Percentiles rank a stretch among this genome's conserved stretches.
Conservation (phyloP, 2,329 filamentous ascomycete species). For the Fusarium continuum region DNA sequence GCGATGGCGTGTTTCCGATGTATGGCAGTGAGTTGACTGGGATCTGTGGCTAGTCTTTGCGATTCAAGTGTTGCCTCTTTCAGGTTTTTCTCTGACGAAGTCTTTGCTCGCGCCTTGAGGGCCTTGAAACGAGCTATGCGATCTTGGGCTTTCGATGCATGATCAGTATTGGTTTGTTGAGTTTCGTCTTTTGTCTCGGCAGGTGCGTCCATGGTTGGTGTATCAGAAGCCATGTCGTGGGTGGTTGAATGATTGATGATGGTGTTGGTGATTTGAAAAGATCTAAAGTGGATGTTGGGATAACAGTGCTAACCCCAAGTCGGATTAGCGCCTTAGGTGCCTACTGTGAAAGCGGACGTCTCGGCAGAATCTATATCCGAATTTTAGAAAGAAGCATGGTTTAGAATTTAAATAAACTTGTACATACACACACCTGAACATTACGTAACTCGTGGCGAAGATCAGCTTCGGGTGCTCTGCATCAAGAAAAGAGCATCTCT, state of each 20-base stretch:
- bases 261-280: neutral
- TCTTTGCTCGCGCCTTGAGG: slow-evolving; percentile 81
- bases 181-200: slow-evolving; percentile 30
- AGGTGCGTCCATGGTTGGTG: slow-evolving; percentile 6
- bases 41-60: slow-evolving; percentile 80
- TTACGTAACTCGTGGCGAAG: too few species aligned
- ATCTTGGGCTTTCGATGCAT: slow-evolving; percentile 65
- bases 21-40: slow-evolving; percentile 78
- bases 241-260: neutral
- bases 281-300: neutral
- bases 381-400: too few species aligned
- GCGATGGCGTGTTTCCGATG: slow-evolving; percentile 88
- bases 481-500: too few species aligned
- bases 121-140: slow-evolving; percentile 86
- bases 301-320: neutral
- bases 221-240: slow-evolving; percentile 40
- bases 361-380: too few species aligned
- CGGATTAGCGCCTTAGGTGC: neutral
- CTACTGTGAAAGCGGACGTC: too few species aligned
- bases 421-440: too few species aligned
- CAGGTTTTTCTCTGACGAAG: slow-evolving; percentile 76
- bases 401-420: too few species aligned
- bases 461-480: too few species aligned
- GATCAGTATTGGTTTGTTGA: slow-evolving; percentile 38
- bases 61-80: slow-evolving; percentile 87